Evolutionary conservation across 2,329 filamentous ascomycete species (phyloP), one percentile per base, ranked within the genome.

Genomic region (Lachnellula willkommii): DNA sequence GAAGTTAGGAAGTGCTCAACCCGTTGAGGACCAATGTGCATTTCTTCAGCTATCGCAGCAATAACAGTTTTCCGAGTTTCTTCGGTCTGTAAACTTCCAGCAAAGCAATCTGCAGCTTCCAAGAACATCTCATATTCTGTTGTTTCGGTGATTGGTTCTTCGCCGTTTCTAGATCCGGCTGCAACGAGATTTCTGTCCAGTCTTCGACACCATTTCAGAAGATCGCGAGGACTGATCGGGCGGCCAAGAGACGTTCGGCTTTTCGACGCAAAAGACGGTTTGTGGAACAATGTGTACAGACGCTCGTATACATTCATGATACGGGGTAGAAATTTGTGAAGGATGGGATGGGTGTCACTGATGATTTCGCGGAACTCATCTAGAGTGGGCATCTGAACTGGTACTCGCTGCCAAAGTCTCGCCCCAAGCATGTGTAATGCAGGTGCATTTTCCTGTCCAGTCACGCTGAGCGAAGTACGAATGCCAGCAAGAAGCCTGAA

Each of bases 401-500:
- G 78, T n/a, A 96, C 80, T 43, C 80, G 78, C 58, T 88, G 83
- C 95, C 95, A 99, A 56, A 97, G 84, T 49, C 93, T 84, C 65
- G 87, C 81, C 20, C 94, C 93, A 32, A 97, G 82, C 70, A 96
- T 84, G 57, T 80, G 79, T 35, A 77, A 72, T 51, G 81, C 82
- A 4, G 89, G 88, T 15, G 86, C 73, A 48, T 84, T 87, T 65
- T 86, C 83, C 50, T 78, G 76, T 9, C 79, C 90, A 76, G 79
- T 86, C 78, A 75, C 77, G 36, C 88, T 88, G 58, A 82, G 78
- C 8, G 85, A 82, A 4, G 88, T 94, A 60, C 93, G 85, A 63
- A 96, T 87, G 0, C 93, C 97, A 4, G 93, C 94, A 69, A 99
- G 87, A 20, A 99, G 86, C 54, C 89, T 87, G 70, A 99, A 99